A percentile compares a stretch with the other conserved stretches of the same genome.
phyloP scores from a whole-genome alignment of 768 basidiomycete species.

The Mycena vitilis region DNA sequence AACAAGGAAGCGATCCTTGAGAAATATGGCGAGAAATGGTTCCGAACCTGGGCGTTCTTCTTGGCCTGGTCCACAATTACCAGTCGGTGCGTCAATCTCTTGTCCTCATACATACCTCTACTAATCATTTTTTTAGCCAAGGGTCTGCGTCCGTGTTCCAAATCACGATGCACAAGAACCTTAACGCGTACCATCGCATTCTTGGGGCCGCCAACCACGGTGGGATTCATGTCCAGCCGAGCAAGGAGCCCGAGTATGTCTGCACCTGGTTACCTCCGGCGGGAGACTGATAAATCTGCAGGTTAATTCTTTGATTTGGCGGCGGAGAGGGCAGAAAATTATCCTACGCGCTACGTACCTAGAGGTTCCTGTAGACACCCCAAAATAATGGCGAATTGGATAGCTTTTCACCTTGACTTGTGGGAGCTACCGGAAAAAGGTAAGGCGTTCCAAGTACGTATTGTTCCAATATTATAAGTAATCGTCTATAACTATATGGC shows the following conservation, averaged over 20 bases:
- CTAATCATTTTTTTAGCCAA: slow-evolving; percentile 61
- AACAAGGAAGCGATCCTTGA: slow-evolving; percentile 92
- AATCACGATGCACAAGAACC: slow-evolving; percentile 97
- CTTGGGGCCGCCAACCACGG: slow-evolving; percentile 85
- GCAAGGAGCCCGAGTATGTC: slow-evolving; percentile 63
- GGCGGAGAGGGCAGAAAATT: slow-evolving; percentile 7
- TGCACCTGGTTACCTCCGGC: not conserved
- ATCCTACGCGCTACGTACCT: slow-evolving; percentile 14
- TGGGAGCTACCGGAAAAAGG: not conserved
- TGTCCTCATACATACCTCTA: slow-evolving; percentile 11
- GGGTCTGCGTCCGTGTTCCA: slow-evolving; percentile 95
- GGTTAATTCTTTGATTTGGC: slow-evolving; percentile 20
- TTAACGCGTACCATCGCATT: slow-evolving; percentile 94
- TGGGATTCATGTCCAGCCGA: slow-evolving; percentile 78
- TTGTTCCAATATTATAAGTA: slow-evolving; percentile 22
- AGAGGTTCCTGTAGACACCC: slow-evolving; percentile 8
- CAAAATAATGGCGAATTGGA: not conserved
- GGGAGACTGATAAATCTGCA: not conserved
- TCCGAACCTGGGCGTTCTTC: slow-evolving; percentile 97
- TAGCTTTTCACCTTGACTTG: not conserved
- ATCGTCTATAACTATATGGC: slow-evolving; percentile 24
- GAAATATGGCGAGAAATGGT: slow-evolving; percentile 95
- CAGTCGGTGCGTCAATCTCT: slow-evolving; percentile 62
- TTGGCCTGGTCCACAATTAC: slow-evolving; percentile 91
- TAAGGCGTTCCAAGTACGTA: not conserved